Percentiles rank a stretch among this genome's conserved stretches.
Conservation (phyloP, 2,329 filamentous ascomycete species). For the Diaporthe nobilis region DNA sequence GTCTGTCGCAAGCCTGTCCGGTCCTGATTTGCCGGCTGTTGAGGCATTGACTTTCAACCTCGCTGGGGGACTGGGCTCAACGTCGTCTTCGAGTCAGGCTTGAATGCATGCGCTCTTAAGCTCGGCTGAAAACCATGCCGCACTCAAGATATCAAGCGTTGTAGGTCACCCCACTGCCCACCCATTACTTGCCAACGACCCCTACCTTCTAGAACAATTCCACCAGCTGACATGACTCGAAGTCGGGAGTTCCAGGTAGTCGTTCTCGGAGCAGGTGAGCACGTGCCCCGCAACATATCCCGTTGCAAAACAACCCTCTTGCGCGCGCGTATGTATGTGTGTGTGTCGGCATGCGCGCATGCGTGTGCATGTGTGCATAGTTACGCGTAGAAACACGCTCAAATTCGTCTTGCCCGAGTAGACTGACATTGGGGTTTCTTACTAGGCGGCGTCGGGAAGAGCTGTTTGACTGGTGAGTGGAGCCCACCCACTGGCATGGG, state of each 20-base stretch:
- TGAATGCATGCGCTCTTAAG: conserved; percentile 38
- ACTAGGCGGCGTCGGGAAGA: conserved; percentile 90
- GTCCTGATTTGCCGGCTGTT: conserved; percentile 29
- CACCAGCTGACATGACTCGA: conserved; percentile 33
- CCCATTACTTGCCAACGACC: conserved; percentile 6
- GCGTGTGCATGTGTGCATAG: neutral
- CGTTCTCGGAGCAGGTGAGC: conserved; percentile 82
- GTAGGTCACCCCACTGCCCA: conserved; percentile 33
- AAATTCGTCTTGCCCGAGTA: conserved; percentile 17
- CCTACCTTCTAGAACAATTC: conserved; percentile 27
- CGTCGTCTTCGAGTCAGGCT: conserved; percentile 28
- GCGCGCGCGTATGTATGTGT: neutral
- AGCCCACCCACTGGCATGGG: conserved; percentile 41
- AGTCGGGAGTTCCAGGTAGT: conserved; percentile 88
- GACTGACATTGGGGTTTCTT: conserved; percentile 49
- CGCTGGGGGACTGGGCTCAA: neutral
- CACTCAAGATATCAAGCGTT: conserved; percentile 42
- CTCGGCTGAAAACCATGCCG: conserved; percentile 40
- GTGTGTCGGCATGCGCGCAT: neutral
- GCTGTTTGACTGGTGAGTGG: conserved; percentile 85
- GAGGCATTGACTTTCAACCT: conserved; percentile 33
- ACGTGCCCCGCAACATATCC: conserved; percentile 35
- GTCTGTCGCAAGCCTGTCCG: conserved; percentile 32
- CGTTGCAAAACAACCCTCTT: conserved; percentile 1
- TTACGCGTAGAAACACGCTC: neutral